phyloP scores from a whole-genome alignment of 192 early-diverging fungal genomes.

The Rhizophagus sp. region DNA sequence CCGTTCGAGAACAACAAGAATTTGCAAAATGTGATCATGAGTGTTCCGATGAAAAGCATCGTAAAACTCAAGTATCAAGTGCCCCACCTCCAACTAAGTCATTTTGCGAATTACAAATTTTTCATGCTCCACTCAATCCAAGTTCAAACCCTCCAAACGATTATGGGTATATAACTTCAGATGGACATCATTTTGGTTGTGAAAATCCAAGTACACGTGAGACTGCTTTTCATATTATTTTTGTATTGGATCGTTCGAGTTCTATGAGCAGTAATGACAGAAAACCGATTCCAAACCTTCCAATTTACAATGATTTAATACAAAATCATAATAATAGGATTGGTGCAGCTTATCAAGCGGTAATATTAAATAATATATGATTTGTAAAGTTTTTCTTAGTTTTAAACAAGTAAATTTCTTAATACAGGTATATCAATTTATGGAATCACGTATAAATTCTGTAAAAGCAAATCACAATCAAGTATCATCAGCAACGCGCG shows the following conservation, averaged over 20 bases:
- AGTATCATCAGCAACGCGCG: background rate
- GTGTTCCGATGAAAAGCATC: constrained; percentile 15
- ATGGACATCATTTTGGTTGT: constrained; percentile 31
- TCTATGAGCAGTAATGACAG: constrained; percentile 1
- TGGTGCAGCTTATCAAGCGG: constrained; percentile 28
- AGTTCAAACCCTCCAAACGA: background rate
- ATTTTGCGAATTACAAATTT: constrained; percentile 11
- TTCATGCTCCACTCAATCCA: background rate
- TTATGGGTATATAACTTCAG: constrained; percentile 28
- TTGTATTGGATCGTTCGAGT: constrained; percentile 19
- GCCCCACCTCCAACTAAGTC: background rate
- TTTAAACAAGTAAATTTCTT: background rate
- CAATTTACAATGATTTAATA: too few species aligned
- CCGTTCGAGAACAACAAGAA: background rate
- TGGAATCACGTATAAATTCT: constrained; percentile 3
- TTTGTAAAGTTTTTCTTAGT: background rate
- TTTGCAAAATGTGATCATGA: constrained; percentile 27
- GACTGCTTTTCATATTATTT: constrained; percentile 26
- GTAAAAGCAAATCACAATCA: background rate
- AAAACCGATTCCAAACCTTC: background rate
- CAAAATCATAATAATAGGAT: constrained; percentile 10
- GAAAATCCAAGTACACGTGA: background rate
- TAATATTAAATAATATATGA: background rate
- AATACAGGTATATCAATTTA: constrained; percentile 22
- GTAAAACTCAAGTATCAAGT: background rate